Evolutionary conservation across 352 stramenopile species (phyloP), one percentile per base, ranked within the genome.

Genomic region (Phytopythium litorale): DNA sequence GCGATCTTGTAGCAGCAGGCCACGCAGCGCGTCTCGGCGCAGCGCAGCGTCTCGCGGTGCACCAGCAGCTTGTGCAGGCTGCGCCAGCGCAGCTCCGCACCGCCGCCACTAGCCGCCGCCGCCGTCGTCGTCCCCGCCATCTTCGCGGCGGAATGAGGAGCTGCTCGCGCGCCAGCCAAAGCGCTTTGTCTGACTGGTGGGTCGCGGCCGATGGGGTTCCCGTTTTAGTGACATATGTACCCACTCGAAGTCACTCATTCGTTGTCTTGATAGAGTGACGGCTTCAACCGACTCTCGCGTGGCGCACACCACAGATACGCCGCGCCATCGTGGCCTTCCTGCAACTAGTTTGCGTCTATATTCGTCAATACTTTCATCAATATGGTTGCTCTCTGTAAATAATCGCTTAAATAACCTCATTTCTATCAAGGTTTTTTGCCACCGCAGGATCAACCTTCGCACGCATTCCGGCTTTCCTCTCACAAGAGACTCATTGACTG

Each of bases 1-100:
- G 89, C 75, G 50, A 95, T 81, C 74, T 96, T 96, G 73, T 96
- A 96, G 66, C 81, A 89, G 64, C 88, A 96, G 9, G 86, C 79
- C n/a, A 91, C 69, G 68, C 88, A 96, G 60, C 79, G 74, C n/a
- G 67, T 72, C 30, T 91, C 62, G 4, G 81, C 85, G 53, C 88
- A 96, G 8, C 64, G 60, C 28, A 93, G 71, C 62, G 88, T 96
- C 28, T 85, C 81, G 11, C 46, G 55, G 38, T 93, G 83, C 53
- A 88, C 83, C 51, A 75, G 74, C 35, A 92, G 75, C 59, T 87
- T 70, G 46, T 82, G 64, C 16, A 87, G 61, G 50, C 73, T 72
- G n/a, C 82, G 82, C 60, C 69, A 72, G 40, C 68, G 70, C 48
- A 25, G 48, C 50, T 62, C 53, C 56, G 16, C 46, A 18, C n/a